Base-by-base conservation (phyloP, 2,329 filamentous ascomycete genomes). In the Fusarium oligoseptatum region DNA sequence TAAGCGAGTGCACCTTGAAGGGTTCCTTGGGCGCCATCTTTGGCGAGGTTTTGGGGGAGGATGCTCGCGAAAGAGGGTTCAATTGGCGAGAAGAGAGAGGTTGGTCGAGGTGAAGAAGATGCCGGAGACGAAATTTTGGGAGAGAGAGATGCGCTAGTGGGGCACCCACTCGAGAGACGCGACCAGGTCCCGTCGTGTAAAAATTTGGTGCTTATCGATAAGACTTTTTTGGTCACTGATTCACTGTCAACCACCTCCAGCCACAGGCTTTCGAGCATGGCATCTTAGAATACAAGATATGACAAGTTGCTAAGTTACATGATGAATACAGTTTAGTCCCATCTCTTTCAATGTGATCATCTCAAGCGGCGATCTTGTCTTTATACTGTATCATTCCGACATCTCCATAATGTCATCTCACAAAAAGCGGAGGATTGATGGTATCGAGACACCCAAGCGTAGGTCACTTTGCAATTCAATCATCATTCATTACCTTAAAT, bases 1-100 rank as follows among this genome's bases (percentile, higher is more conserved):
- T 82, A 60, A 84, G 79, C 27, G 83, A 84, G 52, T 83, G 80
- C 20, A 83, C 77, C 72, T 82, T 80, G 76, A 76, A 84, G 1
- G 79, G 77, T 71, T 79, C 76, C 55, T 82, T 83, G 64, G 81
- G 81, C 66, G 81, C 82, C 83, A 84, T 84, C 71, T 75, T 80
- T 71, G 72, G 71, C 67, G 70, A 57, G 45, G 70, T 67, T 68
- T 37, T 24, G 10, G 20, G 17, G 58, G 37, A 69, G 45, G 58
- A 27, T 74, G 75, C 61, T 66, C 56, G 68, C 60, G 66, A 63
- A 63, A 67, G 70, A 67, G 48, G 70, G 71, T 63, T 76, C 75
- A 79, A 80, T 77, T 69, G 75, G 66, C 32, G 34, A 58, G 60
- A 62, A 41, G 50, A 62, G 60, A 45, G 69, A 70, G 56, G 71